Percentiles rank a stretch among this genome's conserved stretches.
phyloP scores from a whole-genome alignment of 345 rosid genomes.

The Isatis tinctoria region DNA sequence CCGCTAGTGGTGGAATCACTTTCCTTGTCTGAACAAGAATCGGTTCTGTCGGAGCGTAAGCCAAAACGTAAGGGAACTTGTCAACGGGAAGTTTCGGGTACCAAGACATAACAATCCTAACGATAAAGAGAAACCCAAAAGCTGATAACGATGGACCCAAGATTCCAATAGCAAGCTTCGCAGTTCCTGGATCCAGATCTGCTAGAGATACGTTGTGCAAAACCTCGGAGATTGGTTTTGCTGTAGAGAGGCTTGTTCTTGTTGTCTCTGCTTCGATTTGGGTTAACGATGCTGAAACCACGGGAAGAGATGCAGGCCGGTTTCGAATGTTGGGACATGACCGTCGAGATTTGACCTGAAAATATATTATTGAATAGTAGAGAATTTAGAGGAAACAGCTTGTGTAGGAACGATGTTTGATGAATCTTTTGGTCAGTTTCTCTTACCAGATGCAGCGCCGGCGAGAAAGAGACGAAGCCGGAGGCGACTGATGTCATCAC shows the following conservation, averaged over 20 bases:
- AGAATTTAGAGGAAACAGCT: background rate
- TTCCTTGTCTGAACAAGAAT: constrained; percentile 64
- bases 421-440: background rate
- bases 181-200: constrained; percentile 73
- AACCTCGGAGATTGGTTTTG: constrained; percentile 11
- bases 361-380: background rate
- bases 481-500: constrained; percentile 21
- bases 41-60: constrained; percentile 92
- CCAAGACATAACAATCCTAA: constrained; percentile 93
- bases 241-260: background rate
- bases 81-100: constrained; percentile 85
- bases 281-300: constrained; percentile 10
- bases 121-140: constrained; percentile 63
- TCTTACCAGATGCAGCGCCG: constrained; percentile 11
- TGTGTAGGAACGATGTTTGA: background rate
- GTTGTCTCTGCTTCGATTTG: constrained; percentile 13
- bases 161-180: constrained; percentile 60
- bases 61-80: constrained; percentile 79
- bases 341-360: constrained; percentile 23
- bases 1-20: constrained; percentile 84
- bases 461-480: constrained; percentile 13
- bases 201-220: constrained; percentile 38
- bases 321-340: background rate
- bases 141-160: constrained; percentile 73
- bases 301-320: background rate